Evolutionary conservation across 768 basidiomycete genomes (phyloP).

Genomic region (Mycena maculata): DNA sequence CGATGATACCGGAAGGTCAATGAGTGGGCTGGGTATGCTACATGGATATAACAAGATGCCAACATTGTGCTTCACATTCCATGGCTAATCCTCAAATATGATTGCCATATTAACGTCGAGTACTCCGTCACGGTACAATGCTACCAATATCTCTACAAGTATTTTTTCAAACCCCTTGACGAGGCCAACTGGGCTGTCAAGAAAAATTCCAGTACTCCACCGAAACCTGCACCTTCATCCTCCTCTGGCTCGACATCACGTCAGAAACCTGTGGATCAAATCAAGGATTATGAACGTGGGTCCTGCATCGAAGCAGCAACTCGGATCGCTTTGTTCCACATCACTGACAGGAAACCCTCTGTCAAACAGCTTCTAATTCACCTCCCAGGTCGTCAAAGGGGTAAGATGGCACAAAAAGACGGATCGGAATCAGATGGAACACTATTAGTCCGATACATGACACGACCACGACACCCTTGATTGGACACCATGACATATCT

Average conservation of each 20-base stretch:
- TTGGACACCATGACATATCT: conserved; percentile 8
- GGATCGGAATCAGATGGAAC: conserved; percentile 8
- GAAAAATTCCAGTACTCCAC: too few relatives aligned
- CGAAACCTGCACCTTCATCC: not conserved
- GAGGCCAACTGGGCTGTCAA: not conserved
- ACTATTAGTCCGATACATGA: conserved; percentile 7
- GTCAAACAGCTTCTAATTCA: not conserved
- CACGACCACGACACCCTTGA: not conserved
- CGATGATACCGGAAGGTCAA: too few relatives aligned
- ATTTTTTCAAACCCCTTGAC: not conserved
- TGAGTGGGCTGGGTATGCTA: too few relatives aligned
- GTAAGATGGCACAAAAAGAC: conserved; percentile 7
- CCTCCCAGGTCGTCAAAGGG: not conserved
- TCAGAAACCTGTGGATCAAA: not conserved
- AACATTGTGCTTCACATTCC: not conserved
- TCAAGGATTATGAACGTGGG: conserved; percentile 1
- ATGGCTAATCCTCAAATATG: conserved; percentile 2
- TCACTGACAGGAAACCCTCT: not conserved
- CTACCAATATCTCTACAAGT: conserved; percentile 7
- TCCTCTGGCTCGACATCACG: not conserved
- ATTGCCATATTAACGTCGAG: conserved; percentile 11
- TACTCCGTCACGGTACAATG: not conserved
- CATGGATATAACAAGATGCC: too few relatives aligned
- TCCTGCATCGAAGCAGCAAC: conserved; percentile 11
- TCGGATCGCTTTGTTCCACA: conserved; percentile 3